phyloP scores from a whole-genome alignment of 2,329 filamentous ascomycete genomes.

The Herpotrichia juniperi region DNA sequence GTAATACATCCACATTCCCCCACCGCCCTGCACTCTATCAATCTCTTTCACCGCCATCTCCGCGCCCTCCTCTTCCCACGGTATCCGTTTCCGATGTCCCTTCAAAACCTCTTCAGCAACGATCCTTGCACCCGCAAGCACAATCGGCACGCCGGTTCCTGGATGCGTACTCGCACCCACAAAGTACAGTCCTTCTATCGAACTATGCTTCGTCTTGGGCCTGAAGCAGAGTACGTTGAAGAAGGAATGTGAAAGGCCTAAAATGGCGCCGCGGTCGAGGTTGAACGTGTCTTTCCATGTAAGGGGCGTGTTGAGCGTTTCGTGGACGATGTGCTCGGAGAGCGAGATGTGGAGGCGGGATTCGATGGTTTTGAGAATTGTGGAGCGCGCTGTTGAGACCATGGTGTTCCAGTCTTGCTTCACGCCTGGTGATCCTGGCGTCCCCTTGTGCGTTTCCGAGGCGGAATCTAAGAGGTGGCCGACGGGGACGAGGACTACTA shows the following conservation, averaged over 20 bases:
- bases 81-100: slow-evolving; percentile 43
- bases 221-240: slow-evolving; percentile 74
- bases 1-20: slow-evolving; percentile 24
- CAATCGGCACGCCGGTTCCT: slow-evolving; percentile 77
- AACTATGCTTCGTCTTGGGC: slow-evolving; percentile 62
- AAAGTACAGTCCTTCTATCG: slow-evolving; percentile 66
- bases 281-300: slow-evolving; percentile 74
- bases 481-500: slow-evolving; percentile 75
- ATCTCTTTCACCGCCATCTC: slow-evolving; percentile 13
- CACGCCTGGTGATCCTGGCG: slow-evolving; percentile 49
- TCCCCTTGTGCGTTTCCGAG: slow-evolving; percentile 45
- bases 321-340: slow-evolving; percentile 60
- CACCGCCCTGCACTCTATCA: slow-evolving; percentile 22
- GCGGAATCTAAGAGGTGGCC: slow-evolving; percentile 64
- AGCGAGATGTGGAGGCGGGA: slow-evolving; percentile 64
- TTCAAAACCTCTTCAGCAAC: slow-evolving; percentile 60
- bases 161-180: slow-evolving; percentile 79
- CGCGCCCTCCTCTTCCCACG: slow-evolving; percentile 44
- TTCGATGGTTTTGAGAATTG: slow-evolving; percentile 66
- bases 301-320: slow-evolving; percentile 69
- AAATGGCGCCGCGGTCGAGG: slow-evolving; percentile 75
- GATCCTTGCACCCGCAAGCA: slow-evolving; percentile 71
- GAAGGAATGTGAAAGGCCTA: slow-evolving; percentile 74
- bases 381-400: slow-evolving; percentile 62
- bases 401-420: slow-evolving; percentile 67